Evolutionary conservation across 371 early-diverging fungal genomes (phyloP).

Genomic region (Dinochytrium kinnereticum): DNA sequence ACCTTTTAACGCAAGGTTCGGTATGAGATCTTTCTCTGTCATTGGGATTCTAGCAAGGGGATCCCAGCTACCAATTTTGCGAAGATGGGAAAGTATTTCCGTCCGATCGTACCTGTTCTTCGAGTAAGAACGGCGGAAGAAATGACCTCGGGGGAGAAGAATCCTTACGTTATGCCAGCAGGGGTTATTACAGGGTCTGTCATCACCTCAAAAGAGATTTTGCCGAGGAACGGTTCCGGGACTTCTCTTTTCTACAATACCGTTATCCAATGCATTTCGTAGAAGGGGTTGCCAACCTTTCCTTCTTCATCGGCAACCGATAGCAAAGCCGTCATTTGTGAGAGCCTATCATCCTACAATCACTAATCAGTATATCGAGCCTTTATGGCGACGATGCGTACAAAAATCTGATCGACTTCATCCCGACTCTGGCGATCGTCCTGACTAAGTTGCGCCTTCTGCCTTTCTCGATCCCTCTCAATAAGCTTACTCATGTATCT

Average conservation of each 20-base stretch:
- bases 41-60: slow-evolving; percentile 72
- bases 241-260: slow-evolving; percentile 43
- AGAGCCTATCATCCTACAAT: slow-evolving; percentile 31
- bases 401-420: slow-evolving; percentile 8
- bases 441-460: slow-evolving; percentile 15
- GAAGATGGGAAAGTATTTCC: slow-evolving; percentile 72
- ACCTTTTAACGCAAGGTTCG: slow-evolving; percentile 74
- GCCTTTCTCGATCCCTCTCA: slow-evolving; percentile 57
- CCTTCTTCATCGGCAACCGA: slow-evolving; percentile 46
- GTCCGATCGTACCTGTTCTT: slow-evolving; percentile 63
- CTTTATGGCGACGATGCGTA: no score
- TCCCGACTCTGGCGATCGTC: slow-evolving; percentile 17
- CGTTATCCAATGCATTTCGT: background rate
- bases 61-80: slow-evolving; percentile 76
- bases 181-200: slow-evolving; percentile 63
- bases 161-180: slow-evolving; percentile 52
- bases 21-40: slow-evolving; percentile 67
- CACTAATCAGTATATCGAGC: no score
- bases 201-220: slow-evolving; percentile 60
- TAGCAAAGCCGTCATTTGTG: slow-evolving; percentile 41
- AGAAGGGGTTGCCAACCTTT: slow-evolving; percentile 17
- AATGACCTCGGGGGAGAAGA: slow-evolving; percentile 37
- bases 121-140: background rate
- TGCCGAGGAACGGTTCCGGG: slow-evolving; percentile 54
- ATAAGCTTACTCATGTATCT: slow-evolving; percentile 59